These are phyloP conservation scores for Backusella macrospora DNA, from an alignment of 192 early-diverging fungal species.

Conservation along the genomic window DNA sequence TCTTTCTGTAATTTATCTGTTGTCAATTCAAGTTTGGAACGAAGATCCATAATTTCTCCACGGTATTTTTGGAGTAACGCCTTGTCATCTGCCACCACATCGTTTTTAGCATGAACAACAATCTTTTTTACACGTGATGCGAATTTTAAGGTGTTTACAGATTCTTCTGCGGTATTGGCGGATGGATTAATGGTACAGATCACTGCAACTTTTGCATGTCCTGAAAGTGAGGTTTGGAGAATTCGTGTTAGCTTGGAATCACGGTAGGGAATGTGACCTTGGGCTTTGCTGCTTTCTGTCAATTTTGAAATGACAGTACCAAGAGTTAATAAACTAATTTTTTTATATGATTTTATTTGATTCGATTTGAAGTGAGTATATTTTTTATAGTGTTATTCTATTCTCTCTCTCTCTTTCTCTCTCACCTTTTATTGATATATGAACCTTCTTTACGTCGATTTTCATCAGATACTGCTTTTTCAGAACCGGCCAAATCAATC, in stretches of 20 bases:
- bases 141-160: slow-evolving; percentile 93
- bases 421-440: slow-evolving; percentile 60
- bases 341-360: background rate
- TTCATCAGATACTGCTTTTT: slow-evolving; percentile 24
- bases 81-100: slow-evolving; percentile 81
- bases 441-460: slow-evolving; percentile 25
- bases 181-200: slow-evolving; percentile 93
- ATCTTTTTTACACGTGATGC: slow-evolving; percentile 92
- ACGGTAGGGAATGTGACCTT: slow-evolving; percentile 91
- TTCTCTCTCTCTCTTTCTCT: slow-evolving; percentile 68
- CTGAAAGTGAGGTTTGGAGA: slow-evolving; percentile 88
- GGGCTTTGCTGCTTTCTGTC: slow-evolving; percentile 64
- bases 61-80: slow-evolving; percentile 84
- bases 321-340: slow-evolving; percentile 72
- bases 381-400: background rate
- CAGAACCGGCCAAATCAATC: slow-evolving; percentile 72
- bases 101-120: slow-evolving; percentile 77
- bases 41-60: slow-evolving; percentile 77
- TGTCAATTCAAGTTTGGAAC: slow-evolving; percentile 61
- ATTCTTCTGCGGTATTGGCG: slow-evolving; percentile 78
- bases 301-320: slow-evolving; percentile 93
- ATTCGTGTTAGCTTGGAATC: slow-evolving; percentile 97
- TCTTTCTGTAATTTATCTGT: slow-evolving; percentile 57
- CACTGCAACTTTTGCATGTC: slow-evolving; percentile 87
- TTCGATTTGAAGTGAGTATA: slow-evolving; percentile 84